A percentile compares a stretch with the other conserved stretches of the same genome.
Conservation (phyloP, 1,284 basidiomycete species). For the Sphagnurus paluster region DNA sequence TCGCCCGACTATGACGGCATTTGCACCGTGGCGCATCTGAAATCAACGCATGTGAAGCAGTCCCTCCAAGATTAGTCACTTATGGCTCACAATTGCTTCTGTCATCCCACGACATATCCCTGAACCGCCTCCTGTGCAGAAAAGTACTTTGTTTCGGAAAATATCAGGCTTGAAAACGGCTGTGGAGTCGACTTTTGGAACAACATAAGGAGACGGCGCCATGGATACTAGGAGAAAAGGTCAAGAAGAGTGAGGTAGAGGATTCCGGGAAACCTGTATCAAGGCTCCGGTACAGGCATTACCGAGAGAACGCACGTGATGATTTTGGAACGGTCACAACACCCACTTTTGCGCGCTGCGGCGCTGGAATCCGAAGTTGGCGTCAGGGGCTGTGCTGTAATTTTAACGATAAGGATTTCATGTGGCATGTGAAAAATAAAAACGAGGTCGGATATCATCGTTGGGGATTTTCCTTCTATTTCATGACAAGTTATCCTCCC, state of each 20-base stretch:
- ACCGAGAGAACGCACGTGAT: not conserved
- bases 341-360: too few species aligned
- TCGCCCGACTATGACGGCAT: conserved; percentile 82
- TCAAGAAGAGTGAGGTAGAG: not conserved
- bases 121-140: conserved; percentile 89
- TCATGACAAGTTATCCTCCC: too few species aligned
- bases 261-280: too few species aligned
- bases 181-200: conserved; percentile 52
- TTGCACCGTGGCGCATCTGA: conserved; percentile 85
- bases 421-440: not conserved
- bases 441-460: too few species aligned
- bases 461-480: too few species aligned
- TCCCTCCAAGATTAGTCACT: conserved; percentile 6
- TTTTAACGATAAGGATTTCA: too few species aligned
- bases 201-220: conserved; percentile 38
- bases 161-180: conserved; percentile 76
- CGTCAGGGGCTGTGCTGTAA: too few species aligned
- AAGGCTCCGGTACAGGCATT: not conserved
- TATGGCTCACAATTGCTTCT: conserved; percentile 64
- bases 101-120: conserved; percentile 94
- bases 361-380: too few species aligned
- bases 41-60: not conserved
- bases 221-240: conserved; percentile 22
- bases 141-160: conserved; percentile 92
- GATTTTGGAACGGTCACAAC: too few species aligned